Evolutionary conservation across 805 yeast genomes (phyloP), one percentile per base, ranked within the genome.

Genomic region (Wickerhamiella qilinensis): DNA sequence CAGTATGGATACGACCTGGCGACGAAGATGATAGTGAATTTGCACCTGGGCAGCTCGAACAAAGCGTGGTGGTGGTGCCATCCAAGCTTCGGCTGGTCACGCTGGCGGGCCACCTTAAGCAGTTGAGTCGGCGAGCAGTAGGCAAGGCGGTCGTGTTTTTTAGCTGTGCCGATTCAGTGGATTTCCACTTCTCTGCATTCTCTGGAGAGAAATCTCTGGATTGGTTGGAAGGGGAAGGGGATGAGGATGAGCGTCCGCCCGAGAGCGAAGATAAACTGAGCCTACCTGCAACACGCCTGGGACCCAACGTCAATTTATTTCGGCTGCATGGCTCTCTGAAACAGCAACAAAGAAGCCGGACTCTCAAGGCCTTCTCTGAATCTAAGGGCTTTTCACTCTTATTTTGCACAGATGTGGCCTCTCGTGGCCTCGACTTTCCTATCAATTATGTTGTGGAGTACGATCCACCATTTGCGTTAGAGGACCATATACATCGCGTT

Each of bases 341-440:
- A 0, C 99, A 91, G 56, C 85, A 74, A 45, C 64, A 70, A 15
- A 77, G 99, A 61, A 73, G 93, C 0, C 59, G 81, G 0, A 86
- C 96, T 0, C 65, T 85, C 41, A 43, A 62, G 4, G 43, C 42
- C 30, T 40, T 42, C 35, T 18, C 36, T 9, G 67, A 67, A 40
- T 76, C 76, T 50, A 17, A 21, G 1, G 31, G 21, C 1, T 36
- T 37, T 7, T 67, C 77, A 2, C 67, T 91, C 17, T 65, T 91
- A 51, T 72, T 91, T 49, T 88, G 97, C 65, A 91, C 99, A 0
- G 99, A 91, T 67, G 97, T 91, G 44, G 98, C 96, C 0, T 77
- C 97, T 25, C 75, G 99, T 62, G 99, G 99, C 45, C 67, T 91
- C 45, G 99, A 91, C 65, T 63, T 91, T 40, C 94, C 73, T 37